Evolutionary conservation across 495 filamentous ascomycete species (phyloP), one percentile per base, ranked within the genome.

Genomic region (Daldinia concentrica): DNA sequence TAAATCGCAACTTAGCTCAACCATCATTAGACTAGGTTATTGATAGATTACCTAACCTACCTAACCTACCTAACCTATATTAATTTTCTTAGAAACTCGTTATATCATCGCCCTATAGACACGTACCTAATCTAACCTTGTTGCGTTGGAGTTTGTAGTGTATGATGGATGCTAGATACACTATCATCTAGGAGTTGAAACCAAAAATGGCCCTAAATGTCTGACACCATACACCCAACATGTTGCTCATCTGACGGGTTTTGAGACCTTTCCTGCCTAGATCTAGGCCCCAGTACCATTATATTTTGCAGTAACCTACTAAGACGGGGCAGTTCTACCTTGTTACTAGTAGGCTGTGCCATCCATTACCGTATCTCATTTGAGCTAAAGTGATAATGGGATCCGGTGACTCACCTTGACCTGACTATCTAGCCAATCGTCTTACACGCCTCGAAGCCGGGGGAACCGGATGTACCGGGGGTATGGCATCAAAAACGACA

Each of bases 331-430:
- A 11, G 54, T 64, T 64, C 61, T 72, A 55, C 64, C 64, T 72
- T 26, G 43, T 22, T 36, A 29, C 41, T 34, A 32, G 15, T 60
- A 26, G 41, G 60, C 65, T 66, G 64, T 62, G 70, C 70, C 62
- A 68, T 62, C 56, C 15, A 64, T 30, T 19, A 55, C 34, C 29
- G 55, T 52, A 17, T 34, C 27, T 29, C 58, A 7, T 39, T 61
- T 62, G 14, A 50, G 58, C 17, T 45, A 56, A 55, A 36, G 45
- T 8, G 64, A 30, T 66, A 60, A 66, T 22, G 52, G 58, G 66
- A 59, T 65, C 62, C 32, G 55, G 66, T 73, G 66, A 73, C 66
- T 69, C 71, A 69, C 62, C 34, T 52, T 56, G 39, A 43, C 15
- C 34, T 26, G 37, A 24, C 22, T 5, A 54, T 65, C 57, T 30